Conservation (phyloP, 257 asterid genomes). For the Fraxinus anomala region DNA sequence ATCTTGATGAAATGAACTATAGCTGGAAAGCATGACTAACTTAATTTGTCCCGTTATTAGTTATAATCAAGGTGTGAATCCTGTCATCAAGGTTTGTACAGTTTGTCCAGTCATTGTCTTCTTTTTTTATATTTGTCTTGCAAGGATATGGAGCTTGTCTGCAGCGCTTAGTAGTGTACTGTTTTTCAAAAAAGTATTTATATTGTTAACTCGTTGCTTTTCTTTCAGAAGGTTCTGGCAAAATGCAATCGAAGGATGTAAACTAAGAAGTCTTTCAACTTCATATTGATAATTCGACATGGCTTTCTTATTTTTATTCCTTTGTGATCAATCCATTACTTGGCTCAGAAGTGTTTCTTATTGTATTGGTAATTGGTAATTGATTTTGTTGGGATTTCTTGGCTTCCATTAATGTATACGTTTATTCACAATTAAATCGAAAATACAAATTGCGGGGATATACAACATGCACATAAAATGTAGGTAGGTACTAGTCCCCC, state of each 20-base stretch:
- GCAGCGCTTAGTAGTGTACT: constrained; percentile 26
- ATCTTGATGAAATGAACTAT: constrained; percentile 77
- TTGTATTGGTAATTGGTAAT: background rate
- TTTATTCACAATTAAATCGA: no score
- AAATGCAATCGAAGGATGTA: constrained; percentile 48
- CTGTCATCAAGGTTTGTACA: constrained; percentile 50
- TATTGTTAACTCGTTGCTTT: constrained; percentile 25
- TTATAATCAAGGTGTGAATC: constrained; percentile 17
- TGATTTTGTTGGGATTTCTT: background rate
- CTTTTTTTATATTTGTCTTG: background rate
- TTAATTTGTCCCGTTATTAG: constrained; percentile 17
- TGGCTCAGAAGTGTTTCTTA: background rate
- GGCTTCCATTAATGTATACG: background rate
- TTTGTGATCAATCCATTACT: background rate
- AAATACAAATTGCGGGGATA: no score
- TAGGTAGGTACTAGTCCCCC: no score
- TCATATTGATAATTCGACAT: background rate
- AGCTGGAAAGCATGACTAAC: constrained; percentile 60
- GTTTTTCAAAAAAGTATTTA: constrained; percentile 15
- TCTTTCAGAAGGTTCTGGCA: constrained; percentile 29
- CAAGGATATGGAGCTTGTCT: constrained; percentile 27
- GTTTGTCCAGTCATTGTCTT: constrained; percentile 29
- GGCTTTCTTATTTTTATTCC: background rate
- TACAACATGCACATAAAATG: background rate
- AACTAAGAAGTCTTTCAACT: background rate